These are phyloP conservation scores for Suillus fuscotomentosus DNA, from an alignment of 768 basidiomycete genomes.

Conservation along the genomic window DNA sequence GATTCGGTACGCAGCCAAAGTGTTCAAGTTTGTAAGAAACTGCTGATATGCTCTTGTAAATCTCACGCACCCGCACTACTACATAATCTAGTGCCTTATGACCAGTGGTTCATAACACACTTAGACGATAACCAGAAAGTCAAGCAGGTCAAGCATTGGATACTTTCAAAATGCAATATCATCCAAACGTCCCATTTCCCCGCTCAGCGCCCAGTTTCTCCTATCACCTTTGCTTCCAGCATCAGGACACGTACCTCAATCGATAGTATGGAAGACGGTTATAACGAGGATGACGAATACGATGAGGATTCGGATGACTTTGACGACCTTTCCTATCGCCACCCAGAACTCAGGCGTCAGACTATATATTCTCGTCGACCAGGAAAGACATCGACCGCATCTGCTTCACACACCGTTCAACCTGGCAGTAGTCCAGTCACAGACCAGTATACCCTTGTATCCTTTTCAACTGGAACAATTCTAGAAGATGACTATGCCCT, in stretches of 20 bases:
- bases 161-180: constrained; percentile 56
- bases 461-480: constrained; percentile 67
- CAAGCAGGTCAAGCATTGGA: constrained; percentile 58
- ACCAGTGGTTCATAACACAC: constrained; percentile 79
- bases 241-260: constrained; percentile 14
- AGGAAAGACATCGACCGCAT: constrained; percentile 10
- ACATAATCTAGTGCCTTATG: constrained; percentile 54
- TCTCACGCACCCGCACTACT: background rate
- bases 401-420: constrained; percentile 5
- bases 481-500: constrained; percentile 64
- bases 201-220: constrained; percentile 52
- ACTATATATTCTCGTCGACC: constrained; percentile 11
- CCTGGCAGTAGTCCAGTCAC: constrained; percentile 20
- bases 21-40: background rate
- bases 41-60: background rate
- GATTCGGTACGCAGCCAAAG: constrained; percentile 46
- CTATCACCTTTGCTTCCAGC: constrained; percentile 61
- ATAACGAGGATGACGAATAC: constrained; percentile 32
- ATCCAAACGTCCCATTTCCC: constrained; percentile 27
- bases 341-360: constrained; percentile 2
- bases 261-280: constrained; percentile 27
- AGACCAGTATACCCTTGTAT: constrained; percentile 50
- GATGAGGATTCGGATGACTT: constrained; percentile 24
- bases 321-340: constrained; percentile 14
- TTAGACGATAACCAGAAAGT: constrained; percentile 60